Conservation (phyloP, 2,329 filamentous ascomycete genomes). For the Phyllosticta citribraziliensis region DNA sequence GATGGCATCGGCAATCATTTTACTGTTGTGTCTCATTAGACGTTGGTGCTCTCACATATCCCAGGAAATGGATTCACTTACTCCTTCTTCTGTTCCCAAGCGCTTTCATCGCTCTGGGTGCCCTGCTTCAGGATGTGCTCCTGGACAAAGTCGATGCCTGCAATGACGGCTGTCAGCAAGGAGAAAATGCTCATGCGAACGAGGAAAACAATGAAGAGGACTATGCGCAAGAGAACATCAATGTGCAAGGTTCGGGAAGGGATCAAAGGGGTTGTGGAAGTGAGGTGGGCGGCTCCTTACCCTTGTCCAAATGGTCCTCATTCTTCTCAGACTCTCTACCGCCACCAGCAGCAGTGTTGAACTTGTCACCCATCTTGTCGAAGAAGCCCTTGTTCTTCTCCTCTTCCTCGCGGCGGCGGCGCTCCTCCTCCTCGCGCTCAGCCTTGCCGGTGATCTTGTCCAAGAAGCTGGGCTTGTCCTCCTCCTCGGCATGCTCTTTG, state of each 20-base stretch:
- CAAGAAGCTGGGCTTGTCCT: slow-evolving; percentile 8
- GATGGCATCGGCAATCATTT: slow-evolving; percentile 4
- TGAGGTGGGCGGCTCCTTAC: background rate
- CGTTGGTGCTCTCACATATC: too few relatives aligned
- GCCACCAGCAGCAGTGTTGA: slow-evolving; percentile 6
- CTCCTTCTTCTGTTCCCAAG: slow-evolving; percentile 9
- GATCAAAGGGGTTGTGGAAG: background rate
- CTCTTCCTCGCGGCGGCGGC: slow-evolving; percentile 3
- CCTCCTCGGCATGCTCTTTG: background rate
- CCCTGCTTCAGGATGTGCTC: slow-evolving; percentile 8
- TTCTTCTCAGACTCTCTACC: slow-evolving; percentile 6
- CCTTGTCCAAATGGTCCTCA: slow-evolving; percentile 9
- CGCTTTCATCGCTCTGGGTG: slow-evolving; percentile 3
- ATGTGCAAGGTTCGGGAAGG: background rate
- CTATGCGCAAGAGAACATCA: background rate
- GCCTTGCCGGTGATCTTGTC: slow-evolving; percentile 9
- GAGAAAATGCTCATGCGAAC: background rate
- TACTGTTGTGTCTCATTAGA: background rate
- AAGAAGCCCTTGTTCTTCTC: slow-evolving; percentile 1
- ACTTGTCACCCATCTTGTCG: slow-evolving; percentile 4
- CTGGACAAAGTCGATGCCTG: slow-evolving; percentile 10
- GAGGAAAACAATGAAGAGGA: background rate
- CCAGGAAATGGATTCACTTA: too few relatives aligned
- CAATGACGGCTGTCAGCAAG: slow-evolving; percentile 4
- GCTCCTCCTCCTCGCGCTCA: slow-evolving; percentile 4